Base-by-base conservation (phyloP, 2,329 filamentous ascomycete genomes). In the Fusarium equiseti region DNA sequence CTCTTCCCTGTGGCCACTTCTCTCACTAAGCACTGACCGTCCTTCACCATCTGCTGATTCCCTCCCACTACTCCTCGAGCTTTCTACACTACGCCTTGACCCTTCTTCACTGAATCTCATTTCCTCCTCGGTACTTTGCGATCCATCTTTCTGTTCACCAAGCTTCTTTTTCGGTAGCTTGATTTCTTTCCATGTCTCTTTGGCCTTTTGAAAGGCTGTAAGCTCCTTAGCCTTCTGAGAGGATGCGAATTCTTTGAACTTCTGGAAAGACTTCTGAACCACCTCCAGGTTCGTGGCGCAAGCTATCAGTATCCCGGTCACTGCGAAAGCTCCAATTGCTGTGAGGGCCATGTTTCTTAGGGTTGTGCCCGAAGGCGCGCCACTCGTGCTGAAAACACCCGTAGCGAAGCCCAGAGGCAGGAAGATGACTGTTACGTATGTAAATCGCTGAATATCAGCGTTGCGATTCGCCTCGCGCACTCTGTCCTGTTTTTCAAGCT, bases 371-470 rank as follows among this genome's bases (percentile, higher is more conserved):
- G 16, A 3, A 18, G 49, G 49, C 2, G 49, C 12, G 0, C 22
- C 8, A 9, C 15, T 60, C 56, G 44, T 49, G 2, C 56, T 63
- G 3, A 43, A 63, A 3, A 63, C 8, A 0, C 60, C 56, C 0
- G 60, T 60, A 8, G 48, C 60, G 5, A 63, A 63, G 0, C 48
- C 35, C 3, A 60, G 2, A 3, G 60, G 56, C 0, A 54, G 20
- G 4, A 63, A 60, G 1, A 50, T 15, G 3, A 63, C 48, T 0
- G 43, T 63, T 1, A 63, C 32, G 0, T 53, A 60, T 1, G 55
- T 63, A 3, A 63, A 63, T 4, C 56, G 27, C 6, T 40, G n/a
- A 1, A 63, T 60, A 12, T 50, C 35, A 7, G 40, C 35, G 9
- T 11, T 38, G 3, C 35, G 35, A 0, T 11, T 11, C 0, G 35